Base-by-base conservation (phyloP, 345 rosid genomes). In the Angophora floribunda region DNA sequence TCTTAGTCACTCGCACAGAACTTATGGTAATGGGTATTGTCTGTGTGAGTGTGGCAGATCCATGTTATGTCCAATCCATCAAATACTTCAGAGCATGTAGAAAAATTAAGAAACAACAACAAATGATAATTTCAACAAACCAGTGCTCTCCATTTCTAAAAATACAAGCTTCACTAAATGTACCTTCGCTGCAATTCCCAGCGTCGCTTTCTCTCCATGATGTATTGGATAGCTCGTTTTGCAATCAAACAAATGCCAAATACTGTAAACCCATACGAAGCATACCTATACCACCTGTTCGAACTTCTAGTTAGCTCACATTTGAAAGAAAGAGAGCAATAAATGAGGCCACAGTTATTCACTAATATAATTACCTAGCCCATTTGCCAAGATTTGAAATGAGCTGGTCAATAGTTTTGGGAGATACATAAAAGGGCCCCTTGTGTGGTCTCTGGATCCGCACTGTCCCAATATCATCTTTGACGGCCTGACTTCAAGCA, bases 391-490 rank as follows among this genome's bases (percentile, higher is more conserved):
- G 92, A 92, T 94, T 92, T 86, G 92, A 93, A 91, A 94, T 90
- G 86, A 92, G 92, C 78, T 92, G 96, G 91, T 93, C 95, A 63
- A 98, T 94, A 87, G 96, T 89, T 88, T 93, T 96, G 22, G 97
- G 97, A 88, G 98, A 93, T 47, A 98, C 96, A 89, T 98, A 96
- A 91, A 96, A 98, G 82, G 99, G 99, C 80, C 98, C 98, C 86
- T 93, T 95, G 86, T 94, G 94, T 21, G 98, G 98, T 87, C 96
- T 93, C 93, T 96, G 97, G 88, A 98, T 91, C 89, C 98, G 94
- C 55, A 96, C 86, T 45, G 94, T 96, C 87, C 99, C 99, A 90
- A 95, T 93, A 90, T 98, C 98, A 92, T 96, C 98, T 88, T 93
- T 92, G 92, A 97, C 93, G 61, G 98, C 99, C 99, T 98, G 90